Base-by-base conservation (phyloP, 2,329 filamentous ascomycete genomes). In the Trichoderma sp. region DNA sequence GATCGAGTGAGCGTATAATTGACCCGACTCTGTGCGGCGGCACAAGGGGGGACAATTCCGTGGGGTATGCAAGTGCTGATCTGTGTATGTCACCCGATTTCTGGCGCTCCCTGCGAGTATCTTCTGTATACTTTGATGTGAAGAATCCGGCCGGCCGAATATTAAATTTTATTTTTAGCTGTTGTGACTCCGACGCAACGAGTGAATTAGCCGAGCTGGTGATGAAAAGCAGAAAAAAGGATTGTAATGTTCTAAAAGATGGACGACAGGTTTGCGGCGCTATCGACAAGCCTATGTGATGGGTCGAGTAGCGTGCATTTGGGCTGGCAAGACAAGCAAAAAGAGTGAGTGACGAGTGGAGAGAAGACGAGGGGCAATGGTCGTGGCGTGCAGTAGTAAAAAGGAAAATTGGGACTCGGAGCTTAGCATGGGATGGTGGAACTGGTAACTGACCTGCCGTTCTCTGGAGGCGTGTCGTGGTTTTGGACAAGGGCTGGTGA, bases 221-320 rank as follows among this genome's bases (percentile, higher is more conserved):
- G 64, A 67, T 63, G 61, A 29, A 37, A 52, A 69, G 67, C 52
- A 69, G 64, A 55, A 57, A 60, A 56, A 65, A 62, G 29, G 53
- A 70, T 43, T 59, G 60, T 64, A 56, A 37, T 35, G 47, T 33
- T 59, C 68, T 37, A 52, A 43, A 53, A 49, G 37, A 57, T 56
- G 62, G 57, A 70, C 49, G 43, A 69, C 27, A 55, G 35, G 40
- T 52, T 40, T 59, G 65, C 53, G 65, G 69, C 69, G 69, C 69
- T 70, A 70, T 70, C 58, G 69, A 66, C 69, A 55, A 69, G 69
- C 69, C 69, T 68, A 70, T 65, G 69, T 68, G 64, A 70, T 52
- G 65, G 69, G 68, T 62, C 49, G 52, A 58, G 68, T 67, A 68
- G 68, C 64, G 49, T 70, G 68, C 63, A 70, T 70, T 58, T 60